Conservation (phyloP, 2,329 filamentous ascomycete genomes). For the Stachybotrys elegans region DNA sequence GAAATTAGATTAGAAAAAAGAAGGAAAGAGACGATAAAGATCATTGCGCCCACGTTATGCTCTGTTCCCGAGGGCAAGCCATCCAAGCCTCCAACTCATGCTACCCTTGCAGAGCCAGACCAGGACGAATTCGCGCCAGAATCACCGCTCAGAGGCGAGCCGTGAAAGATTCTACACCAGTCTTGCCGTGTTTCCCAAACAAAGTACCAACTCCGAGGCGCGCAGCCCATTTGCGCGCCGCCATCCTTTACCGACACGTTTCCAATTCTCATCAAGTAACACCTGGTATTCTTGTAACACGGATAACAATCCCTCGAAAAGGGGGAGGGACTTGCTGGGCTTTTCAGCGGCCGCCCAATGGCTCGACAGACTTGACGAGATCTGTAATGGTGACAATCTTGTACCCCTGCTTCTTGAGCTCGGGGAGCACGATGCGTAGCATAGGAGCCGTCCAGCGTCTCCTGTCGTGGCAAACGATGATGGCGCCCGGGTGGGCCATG, state of each 20-base stretch:
- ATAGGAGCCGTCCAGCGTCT: conserved; percentile 79
- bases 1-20: not conserved
- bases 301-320: too few species aligned
- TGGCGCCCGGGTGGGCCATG: conserved; percentile 69
- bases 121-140: too few species aligned
- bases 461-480: conserved; percentile 84
- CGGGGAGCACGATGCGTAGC: conserved; percentile 66
- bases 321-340: too few species aligned
- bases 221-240: not conserved
- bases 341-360: conserved; percentile 17
- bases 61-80: too few species aligned
- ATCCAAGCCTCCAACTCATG: too few species aligned
- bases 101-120: too few species aligned
- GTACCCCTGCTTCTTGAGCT: conserved; percentile 66
- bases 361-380: conserved; percentile 43
- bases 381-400: conserved; percentile 65
- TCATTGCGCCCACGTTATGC: too few species aligned
- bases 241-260: not conserved
- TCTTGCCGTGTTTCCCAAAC: conserved; percentile 1
- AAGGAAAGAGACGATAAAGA: too few species aligned
- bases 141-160: too few species aligned
- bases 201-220: conserved; percentile 7
- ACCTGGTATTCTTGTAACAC: too few species aligned
- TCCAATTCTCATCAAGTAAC: too few species aligned
- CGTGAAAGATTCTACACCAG: not conserved